phyloP scores from a whole-genome alignment of 768 basidiomycete genomes.

The Rubroboletus pulcherrimus region DNA sequence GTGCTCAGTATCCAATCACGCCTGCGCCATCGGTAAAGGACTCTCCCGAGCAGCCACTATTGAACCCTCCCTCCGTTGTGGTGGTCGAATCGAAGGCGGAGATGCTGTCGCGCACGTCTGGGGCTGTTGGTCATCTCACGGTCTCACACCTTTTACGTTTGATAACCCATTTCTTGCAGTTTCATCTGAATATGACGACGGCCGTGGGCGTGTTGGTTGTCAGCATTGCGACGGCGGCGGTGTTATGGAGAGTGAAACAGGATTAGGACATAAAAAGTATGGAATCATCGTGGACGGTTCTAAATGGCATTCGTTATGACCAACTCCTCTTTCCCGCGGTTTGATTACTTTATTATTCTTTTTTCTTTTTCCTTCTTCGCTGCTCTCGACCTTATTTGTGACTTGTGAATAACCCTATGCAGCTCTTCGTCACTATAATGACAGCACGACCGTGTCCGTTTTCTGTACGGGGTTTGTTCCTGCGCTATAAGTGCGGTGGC shows the following conservation, averaged over 20 bases:
- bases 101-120: constrained; percentile 19
- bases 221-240: constrained; percentile 66
- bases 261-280: constrained; percentile 26
- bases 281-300: constrained; percentile 16
- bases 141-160: constrained; percentile 8
- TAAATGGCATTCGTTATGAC: constrained; percentile 15
- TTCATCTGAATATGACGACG: constrained; percentile 37
- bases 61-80: constrained; percentile 6
- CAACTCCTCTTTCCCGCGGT: constrained; percentile 1
- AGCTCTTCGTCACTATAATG: constrained; percentile 15
- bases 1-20: constrained; percentile 28
- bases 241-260: constrained; percentile 65
- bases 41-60: constrained; percentile 21
- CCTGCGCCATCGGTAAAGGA: constrained; percentile 32
- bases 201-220: constrained; percentile 64
- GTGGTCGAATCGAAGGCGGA: constrained; percentile 15
- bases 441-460: constrained; percentile 10
- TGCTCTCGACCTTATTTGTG: constrained; percentile 18
- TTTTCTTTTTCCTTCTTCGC: constrained; percentile 14
- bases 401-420: constrained; percentile 27
- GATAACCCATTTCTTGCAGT: constrained; percentile 26
- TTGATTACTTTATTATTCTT: constrained; percentile 30
- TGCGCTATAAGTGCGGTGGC: too few species aligned
- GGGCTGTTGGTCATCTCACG: constrained; percentile 29
- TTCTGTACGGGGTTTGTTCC: too few species aligned